These are phyloP conservation scores for Narthecium ossifragum DNA, from an alignment of 106 monocot genomes.

Conservation along the genomic window DNA sequence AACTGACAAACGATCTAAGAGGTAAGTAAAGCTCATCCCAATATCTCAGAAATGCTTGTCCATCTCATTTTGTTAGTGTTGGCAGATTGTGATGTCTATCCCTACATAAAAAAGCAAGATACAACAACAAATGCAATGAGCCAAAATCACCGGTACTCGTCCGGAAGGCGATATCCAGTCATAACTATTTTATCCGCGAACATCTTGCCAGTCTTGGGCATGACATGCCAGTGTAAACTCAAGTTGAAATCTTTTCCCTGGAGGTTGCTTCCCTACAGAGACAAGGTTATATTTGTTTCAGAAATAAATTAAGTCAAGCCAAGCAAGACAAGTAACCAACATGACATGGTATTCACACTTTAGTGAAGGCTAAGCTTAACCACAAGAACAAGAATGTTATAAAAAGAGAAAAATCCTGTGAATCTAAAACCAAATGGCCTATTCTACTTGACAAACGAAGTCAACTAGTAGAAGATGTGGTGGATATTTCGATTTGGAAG, in stretches of 20 bases:
- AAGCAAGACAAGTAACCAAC: background rate
- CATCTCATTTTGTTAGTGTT: too few relatives aligned
- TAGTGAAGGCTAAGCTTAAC: background rate
- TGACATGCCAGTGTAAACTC: constrained; percentile 91
- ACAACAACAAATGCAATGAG: too few relatives aligned
- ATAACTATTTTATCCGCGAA: constrained; percentile 82
- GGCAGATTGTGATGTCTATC: too few relatives aligned
- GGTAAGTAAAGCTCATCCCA: too few relatives aligned
- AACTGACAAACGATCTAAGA: too few relatives aligned
- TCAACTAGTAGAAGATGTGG: too few relatives aligned
- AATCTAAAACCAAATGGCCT: too few relatives aligned
- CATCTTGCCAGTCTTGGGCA: constrained; percentile 99
- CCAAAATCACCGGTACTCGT: constrained; percentile 78
- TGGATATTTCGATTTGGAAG: too few relatives aligned
- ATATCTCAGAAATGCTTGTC: too few relatives aligned
- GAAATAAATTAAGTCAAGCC: background rate
- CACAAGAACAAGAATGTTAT: background rate
- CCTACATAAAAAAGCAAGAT: too few relatives aligned
- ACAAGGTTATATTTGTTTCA: background rate
- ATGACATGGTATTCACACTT: background rate
- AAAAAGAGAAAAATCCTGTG: background rate
- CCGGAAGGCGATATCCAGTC: constrained; percentile 76
- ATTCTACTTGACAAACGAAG: too few relatives aligned
- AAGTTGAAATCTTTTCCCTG: constrained; percentile 73
- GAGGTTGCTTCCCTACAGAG: constrained; percentile 71